Evolutionary conservation across 208 protist species (phyloP), one percentile per base, ranked within the genome.

Genomic region (Jaenimonas drosophilae): DNA sequence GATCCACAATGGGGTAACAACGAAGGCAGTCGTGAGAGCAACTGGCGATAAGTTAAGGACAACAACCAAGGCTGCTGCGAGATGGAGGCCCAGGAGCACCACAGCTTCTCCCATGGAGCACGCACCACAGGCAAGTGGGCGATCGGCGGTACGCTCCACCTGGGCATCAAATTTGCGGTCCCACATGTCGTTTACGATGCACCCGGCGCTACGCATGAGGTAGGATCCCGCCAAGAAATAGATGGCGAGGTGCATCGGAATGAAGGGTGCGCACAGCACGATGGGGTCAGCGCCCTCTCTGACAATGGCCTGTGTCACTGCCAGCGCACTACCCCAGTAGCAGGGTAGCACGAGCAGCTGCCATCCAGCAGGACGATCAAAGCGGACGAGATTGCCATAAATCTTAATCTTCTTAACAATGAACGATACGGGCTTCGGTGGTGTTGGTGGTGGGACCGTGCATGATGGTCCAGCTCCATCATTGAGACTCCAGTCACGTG

Each of bases 171-270:
- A 77, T 41, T 78, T 61, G 28, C 78, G 52, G 59, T 91, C 83
- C 64, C 69, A 84, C 78, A 85, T 82, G 53, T 91, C 83, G 34
- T 88, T 88, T 11, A 89, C 73, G 44, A 92, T 72, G 58, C 79
- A 92, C 7, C 79, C 84, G 3, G 61, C 78, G 36, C 76, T 79
- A 9, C 84, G 84, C 76, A 87, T 85, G 17, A 84, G 54, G 52
- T 84, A 93, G 1, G 80, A 73, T 1, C 76, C 79, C n/a, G 66
- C 27, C 2, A 70, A 21, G 39, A 90, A 90, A 40, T 65, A 60
- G 3, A 86, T 20, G 11, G 56, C 31, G n/a, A 88, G 59, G 47
- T 93, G 85, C 2, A 83, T 24, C 0, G 85, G 85, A 40, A 93
- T 76, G 39, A 90, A 73, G 1, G 85, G 85, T 1, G 80, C 85